Evolutionary conservation across 768 basidiomycete genomes (phyloP).

Genomic region (Gyrodon lividus): DNA sequence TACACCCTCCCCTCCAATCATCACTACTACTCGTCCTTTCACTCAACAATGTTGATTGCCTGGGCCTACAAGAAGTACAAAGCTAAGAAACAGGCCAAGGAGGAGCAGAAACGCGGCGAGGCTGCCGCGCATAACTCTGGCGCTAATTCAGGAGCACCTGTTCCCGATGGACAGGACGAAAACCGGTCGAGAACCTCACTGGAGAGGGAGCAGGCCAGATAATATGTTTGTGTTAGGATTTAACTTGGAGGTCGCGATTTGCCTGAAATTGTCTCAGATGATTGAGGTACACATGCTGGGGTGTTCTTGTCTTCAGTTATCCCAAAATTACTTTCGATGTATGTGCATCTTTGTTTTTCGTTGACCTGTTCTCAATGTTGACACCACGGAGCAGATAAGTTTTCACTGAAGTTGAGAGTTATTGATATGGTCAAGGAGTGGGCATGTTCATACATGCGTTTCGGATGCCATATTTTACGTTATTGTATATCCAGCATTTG

Average conservation of each 20-base stretch:
- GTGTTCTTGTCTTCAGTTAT: background rate
- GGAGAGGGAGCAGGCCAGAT: slow-evolving; percentile 1
- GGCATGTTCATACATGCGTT: too few species aligned
- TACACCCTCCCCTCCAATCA: background rate
- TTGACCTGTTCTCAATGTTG: background rate
- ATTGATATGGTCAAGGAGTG: background rate
- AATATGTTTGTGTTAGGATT: slow-evolving; percentile 11
- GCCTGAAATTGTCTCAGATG: background rate
- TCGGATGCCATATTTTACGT: too few species aligned
- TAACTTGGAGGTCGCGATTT: too few species aligned
- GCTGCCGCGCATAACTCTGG: background rate
- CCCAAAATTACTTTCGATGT: background rate
- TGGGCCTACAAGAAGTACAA: slow-evolving; percentile 28
- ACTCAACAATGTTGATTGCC: slow-evolving; percentile 6
- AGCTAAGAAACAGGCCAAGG: slow-evolving; percentile 18
- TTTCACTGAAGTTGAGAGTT: background rate
- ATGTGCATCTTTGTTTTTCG: background rate
- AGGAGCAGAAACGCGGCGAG: slow-evolving; percentile 10
- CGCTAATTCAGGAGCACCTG: background rate
- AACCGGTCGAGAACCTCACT: background rate
- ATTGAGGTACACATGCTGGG: background rate
- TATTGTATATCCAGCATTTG: too few species aligned
- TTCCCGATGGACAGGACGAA: background rate
- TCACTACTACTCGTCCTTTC: background rate
- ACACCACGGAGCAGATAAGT: background rate